Evolutionary conservation across 305 asterid species (phyloP).

Genomic region (Withania somnifera): DNA sequence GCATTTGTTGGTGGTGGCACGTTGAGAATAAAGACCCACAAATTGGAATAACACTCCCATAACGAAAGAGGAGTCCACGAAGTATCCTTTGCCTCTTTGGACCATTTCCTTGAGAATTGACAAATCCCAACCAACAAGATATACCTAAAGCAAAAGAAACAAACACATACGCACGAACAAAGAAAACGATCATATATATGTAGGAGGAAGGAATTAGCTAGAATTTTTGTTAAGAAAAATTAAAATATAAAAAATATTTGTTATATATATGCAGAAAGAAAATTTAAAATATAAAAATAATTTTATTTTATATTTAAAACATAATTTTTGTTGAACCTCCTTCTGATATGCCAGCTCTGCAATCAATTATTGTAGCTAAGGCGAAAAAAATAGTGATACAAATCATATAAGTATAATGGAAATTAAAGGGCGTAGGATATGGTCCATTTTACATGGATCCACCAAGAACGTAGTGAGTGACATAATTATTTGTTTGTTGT

Average conservation of each 20-base stretch:
- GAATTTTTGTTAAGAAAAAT: neutral
- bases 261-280: no score
- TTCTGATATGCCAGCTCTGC: neutral
- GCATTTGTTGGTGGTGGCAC: constrained; percentile 6
- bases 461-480: neutral
- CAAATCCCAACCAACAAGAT: neutral
- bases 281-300: no score
- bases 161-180: neutral
- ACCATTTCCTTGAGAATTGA: neutral
- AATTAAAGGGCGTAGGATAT: neutral
- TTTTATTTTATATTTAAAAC: neutral
- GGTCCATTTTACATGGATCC: neutral
- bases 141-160: neutral
- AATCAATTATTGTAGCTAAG: neutral
- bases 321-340: neutral
- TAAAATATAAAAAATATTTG: neutral
- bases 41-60: neutral
- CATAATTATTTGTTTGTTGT: neutral
- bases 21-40: constrained; percentile 8
- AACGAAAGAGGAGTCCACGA: constrained; percentile 3
- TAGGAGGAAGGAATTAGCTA: neutral
- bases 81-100: constrained; percentile 4
- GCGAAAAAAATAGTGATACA: neutral
- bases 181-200: neutral
- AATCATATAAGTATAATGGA: neutral